Conservation (phyloP, 345 rosid genomes). For the Eucalyptus curtisii region DNA sequence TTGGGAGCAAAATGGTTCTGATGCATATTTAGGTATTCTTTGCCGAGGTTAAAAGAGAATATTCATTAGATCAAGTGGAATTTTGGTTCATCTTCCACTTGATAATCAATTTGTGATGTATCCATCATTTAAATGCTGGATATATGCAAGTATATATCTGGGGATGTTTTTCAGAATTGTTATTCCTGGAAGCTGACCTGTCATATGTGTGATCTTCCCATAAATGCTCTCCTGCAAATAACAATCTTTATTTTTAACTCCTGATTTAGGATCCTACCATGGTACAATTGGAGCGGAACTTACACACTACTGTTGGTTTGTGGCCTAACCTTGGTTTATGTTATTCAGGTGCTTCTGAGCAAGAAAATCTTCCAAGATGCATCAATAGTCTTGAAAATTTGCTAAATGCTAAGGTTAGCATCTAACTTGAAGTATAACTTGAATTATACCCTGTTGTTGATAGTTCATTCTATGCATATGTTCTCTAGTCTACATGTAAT, state of each 20-base stretch:
- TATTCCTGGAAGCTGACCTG: neutral
- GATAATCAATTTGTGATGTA: neutral
- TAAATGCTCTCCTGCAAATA: neutral
- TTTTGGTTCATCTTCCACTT: neutral
- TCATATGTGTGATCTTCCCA: neutral
- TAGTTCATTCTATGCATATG: neutral
- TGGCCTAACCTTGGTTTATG: neutral
- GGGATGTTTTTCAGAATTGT: neutral
- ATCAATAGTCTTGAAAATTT: conserved; percentile 87
- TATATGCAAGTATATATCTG: neutral
- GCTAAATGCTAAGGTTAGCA: conserved; percentile 84
- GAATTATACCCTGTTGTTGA: neutral
- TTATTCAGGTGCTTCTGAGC: conserved; percentile 69
- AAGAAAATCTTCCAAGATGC: conserved; percentile 55
- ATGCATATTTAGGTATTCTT: neutral
- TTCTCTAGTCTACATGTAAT: neutral
- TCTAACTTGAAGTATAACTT: neutral
- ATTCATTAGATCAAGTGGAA: neutral
- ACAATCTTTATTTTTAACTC: neutral
- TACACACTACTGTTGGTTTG: neutral
- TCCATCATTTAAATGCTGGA: neutral
- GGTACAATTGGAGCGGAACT: neutral
- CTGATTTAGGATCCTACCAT: neutral
- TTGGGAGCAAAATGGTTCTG: neutral
- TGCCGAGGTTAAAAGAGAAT: neutral